Conservation (phyloP, 345 rosid species). For the Moricandia moricandioides region DNA sequence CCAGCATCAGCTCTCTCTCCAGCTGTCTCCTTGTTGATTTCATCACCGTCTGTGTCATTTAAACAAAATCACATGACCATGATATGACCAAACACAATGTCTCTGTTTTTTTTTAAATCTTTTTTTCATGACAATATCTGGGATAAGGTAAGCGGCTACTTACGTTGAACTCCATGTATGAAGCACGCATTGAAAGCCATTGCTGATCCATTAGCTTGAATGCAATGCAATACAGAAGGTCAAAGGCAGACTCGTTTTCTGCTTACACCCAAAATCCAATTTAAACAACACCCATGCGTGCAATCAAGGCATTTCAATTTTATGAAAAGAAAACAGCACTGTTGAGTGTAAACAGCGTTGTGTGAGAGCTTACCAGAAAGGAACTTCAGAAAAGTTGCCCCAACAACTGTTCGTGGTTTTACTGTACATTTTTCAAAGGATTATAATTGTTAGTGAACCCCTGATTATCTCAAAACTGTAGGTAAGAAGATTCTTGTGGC, state of each 20-base stretch:
- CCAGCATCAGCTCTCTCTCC: constrained; percentile 87
- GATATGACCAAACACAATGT: not conserved
- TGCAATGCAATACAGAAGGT: constrained; percentile 90
- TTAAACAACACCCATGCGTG: not conserved
- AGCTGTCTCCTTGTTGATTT: constrained; percentile 83
- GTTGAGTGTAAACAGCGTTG: not conserved
- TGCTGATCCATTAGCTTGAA: constrained; percentile 97
- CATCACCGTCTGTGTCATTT: constrained; percentile 62
- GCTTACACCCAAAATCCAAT: constrained; percentile 20
- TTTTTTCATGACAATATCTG: not conserved
- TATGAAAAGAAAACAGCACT: not conserved
- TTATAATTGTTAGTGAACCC: constrained; percentile 23
- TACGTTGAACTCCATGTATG: constrained; percentile 99
- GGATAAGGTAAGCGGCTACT: not conserved
- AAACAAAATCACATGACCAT: constrained; percentile 3
- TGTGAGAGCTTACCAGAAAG: constrained; percentile 61
- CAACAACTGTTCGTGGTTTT: constrained; percentile 76
- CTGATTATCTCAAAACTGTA: not conserved
- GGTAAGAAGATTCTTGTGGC: not conserved
- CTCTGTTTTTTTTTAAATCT: not conserved
- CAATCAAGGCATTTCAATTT: not conserved
- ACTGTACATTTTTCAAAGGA: constrained; percentile 47
- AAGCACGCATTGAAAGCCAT: constrained; percentile 96
- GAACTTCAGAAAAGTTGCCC: constrained; percentile 85
- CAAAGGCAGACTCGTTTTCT: constrained; percentile 93